Evolutionary conservation across 2,329 filamentous ascomycete genomes (phyloP).

Genomic region (Periconia sp.): DNA sequence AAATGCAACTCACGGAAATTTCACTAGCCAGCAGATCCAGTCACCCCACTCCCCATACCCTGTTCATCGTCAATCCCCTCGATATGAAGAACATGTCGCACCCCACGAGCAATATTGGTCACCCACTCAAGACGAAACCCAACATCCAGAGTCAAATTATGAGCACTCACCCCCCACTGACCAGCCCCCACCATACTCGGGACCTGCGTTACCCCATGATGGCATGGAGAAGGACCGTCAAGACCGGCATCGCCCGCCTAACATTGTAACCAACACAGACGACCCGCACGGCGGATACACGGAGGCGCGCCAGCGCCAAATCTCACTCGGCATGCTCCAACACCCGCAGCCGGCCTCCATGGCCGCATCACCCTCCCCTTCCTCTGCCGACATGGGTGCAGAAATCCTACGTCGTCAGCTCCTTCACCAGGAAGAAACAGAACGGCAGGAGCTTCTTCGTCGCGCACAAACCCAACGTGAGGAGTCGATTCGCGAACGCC

Average conservation of each 20-base stretch:
- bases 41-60: slow-evolving; percentile 12
- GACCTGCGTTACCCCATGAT: slow-evolving; percentile 30
- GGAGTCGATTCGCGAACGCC: slow-evolving; percentile 25
- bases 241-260: slow-evolving; percentile 27
- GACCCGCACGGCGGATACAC: slow-evolving; percentile 15
- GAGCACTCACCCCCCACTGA: slow-evolving; percentile 24
- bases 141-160: slow-evolving; percentile 16
- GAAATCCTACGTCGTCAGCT: slow-evolving; percentile 38
- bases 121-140: slow-evolving; percentile 1
- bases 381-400: slow-evolving; percentile 40
- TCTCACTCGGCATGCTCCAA: slow-evolving; percentile 37
- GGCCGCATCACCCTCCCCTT: slow-evolving; percentile 41
- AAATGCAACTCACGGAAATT: slow-evolving; percentile 18
- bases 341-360: slow-evolving; percentile 43
- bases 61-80: slow-evolving; percentile 5
- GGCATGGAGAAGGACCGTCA: slow-evolving; percentile 34
- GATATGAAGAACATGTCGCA: slow-evolving; percentile 1
- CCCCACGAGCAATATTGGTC: slow-evolving; percentile 7
- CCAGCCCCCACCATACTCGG: slow-evolving; percentile 39
- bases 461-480: slow-evolving; percentile 29
- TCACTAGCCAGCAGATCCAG: slow-evolving; percentile 8
- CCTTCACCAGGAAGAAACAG: slow-evolving; percentile 35
- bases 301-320: slow-evolving; percentile 31
- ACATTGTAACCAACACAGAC: slow-evolving; percentile 27
- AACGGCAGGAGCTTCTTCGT: slow-evolving; percentile 33